A percentile compares a stretch with the other conserved stretches of the same genome.
Conservation (phyloP, 495 filamentous ascomycete species). For the Penicillium canariense region DNA sequence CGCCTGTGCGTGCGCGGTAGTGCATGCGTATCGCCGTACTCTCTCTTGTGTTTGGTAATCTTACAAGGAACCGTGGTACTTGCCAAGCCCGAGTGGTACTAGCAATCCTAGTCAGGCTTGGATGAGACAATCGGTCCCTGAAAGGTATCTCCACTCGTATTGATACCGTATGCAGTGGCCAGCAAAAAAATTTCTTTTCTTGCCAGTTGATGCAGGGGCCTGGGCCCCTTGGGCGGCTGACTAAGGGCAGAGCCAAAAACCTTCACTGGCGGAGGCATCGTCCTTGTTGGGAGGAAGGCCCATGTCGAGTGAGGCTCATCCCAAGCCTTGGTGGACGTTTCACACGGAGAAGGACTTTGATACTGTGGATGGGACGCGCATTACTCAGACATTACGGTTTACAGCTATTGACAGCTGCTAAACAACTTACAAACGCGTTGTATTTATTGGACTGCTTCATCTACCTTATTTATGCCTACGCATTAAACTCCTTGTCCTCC, state of each 20-base stretch:
- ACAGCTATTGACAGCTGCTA: neutral
- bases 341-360: no score
- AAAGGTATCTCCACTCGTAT: neutral
- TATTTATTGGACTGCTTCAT: neutral
- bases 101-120: neutral
- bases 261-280: conserved; percentile 6
- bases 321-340: no score
- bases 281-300: no score
- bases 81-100: neutral
- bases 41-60: neutral
- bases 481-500: conserved; percentile 19
- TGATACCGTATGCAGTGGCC: neutral
- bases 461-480: conserved; percentile 11
- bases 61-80: neutral
- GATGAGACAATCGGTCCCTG: neutral
- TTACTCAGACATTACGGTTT: neutral
- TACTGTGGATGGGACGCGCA: no score
- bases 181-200: neutral
- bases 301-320: no score
- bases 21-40: neutral
- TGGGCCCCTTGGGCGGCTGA: conserved; percentile 3
- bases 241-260: conserved; percentile 5
- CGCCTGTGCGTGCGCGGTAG: neutral
- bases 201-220: conserved; percentile 7
- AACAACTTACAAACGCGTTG: neutral